phyloP scores from a whole-genome alignment of 352 stramenopile genomes.

The Pythium sukuiense region DNA sequence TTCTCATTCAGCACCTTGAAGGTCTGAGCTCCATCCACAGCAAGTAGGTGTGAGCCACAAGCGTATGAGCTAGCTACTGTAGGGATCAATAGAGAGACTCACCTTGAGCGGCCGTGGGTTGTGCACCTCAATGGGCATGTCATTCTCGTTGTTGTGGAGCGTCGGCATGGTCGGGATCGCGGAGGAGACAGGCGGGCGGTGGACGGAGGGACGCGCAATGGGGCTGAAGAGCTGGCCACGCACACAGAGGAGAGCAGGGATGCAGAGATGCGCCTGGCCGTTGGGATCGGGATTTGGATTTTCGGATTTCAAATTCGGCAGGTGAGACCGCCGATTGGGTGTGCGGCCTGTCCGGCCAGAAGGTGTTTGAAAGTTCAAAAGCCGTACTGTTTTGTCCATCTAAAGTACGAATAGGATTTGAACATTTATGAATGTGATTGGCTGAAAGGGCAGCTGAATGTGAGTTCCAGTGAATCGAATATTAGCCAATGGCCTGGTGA shows the following conservation, averaged over 20 bases:
- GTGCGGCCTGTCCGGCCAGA: neutral
- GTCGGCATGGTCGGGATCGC: slow-evolving; percentile 29
- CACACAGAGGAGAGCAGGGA: neutral
- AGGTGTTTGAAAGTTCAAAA: slow-evolving; percentile 30
- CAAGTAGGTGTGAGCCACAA: slow-evolving; percentile 9
- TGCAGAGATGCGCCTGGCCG: neutral
- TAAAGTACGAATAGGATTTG: slow-evolving; percentile 21
- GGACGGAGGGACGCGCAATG: slow-evolving; percentile 22
- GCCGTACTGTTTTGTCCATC: neutral
- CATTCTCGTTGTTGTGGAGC: slow-evolving; percentile 76
- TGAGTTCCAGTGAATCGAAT: neutral
- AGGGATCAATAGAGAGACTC: neutral
- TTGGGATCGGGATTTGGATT: slow-evolving; percentile 4
- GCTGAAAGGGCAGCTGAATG: slow-evolving; percentile 7
- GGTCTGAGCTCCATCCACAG: slow-evolving; percentile 30
- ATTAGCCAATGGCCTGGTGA: slow-evolving; percentile 35
- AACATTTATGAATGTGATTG: slow-evolving; percentile 15
- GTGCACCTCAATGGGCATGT: slow-evolving; percentile 40
- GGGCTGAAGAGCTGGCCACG: slow-evolving; percentile 3
- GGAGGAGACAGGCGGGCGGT: slow-evolving; percentile 18
- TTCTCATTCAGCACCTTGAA: slow-evolving; percentile 46
- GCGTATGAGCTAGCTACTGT: neutral
- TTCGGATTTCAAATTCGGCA: slow-evolving; percentile 29
- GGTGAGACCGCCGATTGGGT: neutral
- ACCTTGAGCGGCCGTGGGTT: slow-evolving; percentile 55